Percentiles rank a stretch among this genome's conserved stretches.
phyloP scores from a whole-genome alignment of 169 alveolate genomes.

The Eimeria necatrix region DNA sequence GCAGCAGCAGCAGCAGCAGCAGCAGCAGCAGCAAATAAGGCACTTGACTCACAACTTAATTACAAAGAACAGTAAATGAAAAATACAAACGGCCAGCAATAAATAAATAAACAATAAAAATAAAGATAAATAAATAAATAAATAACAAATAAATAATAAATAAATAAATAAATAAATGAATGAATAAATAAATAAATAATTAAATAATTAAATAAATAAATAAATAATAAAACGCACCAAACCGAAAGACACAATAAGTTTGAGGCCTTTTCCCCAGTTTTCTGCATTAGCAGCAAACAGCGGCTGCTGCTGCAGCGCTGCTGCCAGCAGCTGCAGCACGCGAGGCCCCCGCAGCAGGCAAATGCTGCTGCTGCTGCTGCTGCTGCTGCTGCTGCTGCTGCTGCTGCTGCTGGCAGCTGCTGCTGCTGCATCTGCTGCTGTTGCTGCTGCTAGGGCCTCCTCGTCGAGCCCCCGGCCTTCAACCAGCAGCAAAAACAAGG shows the following conservation, averaged over 20 bases:
- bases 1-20: too few species aligned
- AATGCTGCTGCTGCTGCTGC: constrained; percentile 17
- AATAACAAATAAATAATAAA: too few species aligned
- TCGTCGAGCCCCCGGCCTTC: not conserved
- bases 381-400: not conserved
- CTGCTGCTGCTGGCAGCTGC: not conserved
- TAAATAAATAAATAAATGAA: not conserved
- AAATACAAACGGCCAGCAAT: not conserved
- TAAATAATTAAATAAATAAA: too few species aligned
- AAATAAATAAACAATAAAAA: not conserved
- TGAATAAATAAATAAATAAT: not conserved
- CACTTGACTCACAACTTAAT: too few species aligned
- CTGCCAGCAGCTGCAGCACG: not conserved
- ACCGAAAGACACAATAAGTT: not conserved
- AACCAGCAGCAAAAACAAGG: not conserved
- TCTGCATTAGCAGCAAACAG: not conserved
- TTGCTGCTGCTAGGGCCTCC: not conserved
- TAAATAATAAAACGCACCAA: not conserved
- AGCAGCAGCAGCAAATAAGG: too few species aligned
- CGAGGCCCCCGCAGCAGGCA: not conserved
- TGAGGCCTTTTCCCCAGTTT: not conserved
- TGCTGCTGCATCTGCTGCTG: not conserved
- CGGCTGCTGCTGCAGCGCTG: not conserved
- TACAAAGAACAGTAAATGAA: not conserved
- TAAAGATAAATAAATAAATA: not conserved